phyloP scores from a whole-genome alignment of 1,284 basidiomycete species.

The Takashimella tepidaria region DNA sequence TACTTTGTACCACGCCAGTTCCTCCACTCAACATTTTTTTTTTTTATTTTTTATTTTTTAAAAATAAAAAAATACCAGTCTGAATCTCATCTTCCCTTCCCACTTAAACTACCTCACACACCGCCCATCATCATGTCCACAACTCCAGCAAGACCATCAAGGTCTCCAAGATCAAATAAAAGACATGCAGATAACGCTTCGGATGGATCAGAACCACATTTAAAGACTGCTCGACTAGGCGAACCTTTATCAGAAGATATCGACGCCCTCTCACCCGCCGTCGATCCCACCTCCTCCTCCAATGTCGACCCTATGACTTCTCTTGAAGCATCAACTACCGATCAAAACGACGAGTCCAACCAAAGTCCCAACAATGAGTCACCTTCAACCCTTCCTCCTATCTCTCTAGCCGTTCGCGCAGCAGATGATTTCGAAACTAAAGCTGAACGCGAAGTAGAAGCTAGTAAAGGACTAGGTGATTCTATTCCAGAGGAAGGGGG shows the following conservation, averaged over 20 bases:
- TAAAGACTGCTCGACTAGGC: neutral
- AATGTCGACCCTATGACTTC: conserved; percentile 20
- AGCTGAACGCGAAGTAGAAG: conserved; percentile 79
- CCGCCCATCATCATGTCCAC: neutral
- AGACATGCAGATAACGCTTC: neutral
- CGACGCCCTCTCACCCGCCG: conserved; percentile 1
- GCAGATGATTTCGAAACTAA: conserved; percentile 86
- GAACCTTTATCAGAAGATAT: conserved; percentile 4
- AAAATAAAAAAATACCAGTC: too few relatives aligned
- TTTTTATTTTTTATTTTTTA: neutral
- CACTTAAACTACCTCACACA: too few relatives aligned
- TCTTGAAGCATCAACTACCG: conserved; percentile 9
- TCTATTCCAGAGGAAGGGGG: conserved; percentile 51
- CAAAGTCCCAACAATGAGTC: conserved; percentile 21
- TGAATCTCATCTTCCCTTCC: too few relatives aligned
- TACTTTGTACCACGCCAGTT: too few relatives aligned
- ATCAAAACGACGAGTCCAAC: conserved; percentile 8
- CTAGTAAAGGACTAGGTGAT: conserved; percentile 67
- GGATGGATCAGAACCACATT: neutral
- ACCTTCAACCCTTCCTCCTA: conserved; percentile 1
- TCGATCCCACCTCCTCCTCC: conserved; percentile 1
- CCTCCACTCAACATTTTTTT: neutral
- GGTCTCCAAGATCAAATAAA: neutral
- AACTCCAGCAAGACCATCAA: neutral
- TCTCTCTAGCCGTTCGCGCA: conserved; percentile 59